Conservation (phyloP, 257 asterid species). For the Gynochthodes officinalis region DNA sequence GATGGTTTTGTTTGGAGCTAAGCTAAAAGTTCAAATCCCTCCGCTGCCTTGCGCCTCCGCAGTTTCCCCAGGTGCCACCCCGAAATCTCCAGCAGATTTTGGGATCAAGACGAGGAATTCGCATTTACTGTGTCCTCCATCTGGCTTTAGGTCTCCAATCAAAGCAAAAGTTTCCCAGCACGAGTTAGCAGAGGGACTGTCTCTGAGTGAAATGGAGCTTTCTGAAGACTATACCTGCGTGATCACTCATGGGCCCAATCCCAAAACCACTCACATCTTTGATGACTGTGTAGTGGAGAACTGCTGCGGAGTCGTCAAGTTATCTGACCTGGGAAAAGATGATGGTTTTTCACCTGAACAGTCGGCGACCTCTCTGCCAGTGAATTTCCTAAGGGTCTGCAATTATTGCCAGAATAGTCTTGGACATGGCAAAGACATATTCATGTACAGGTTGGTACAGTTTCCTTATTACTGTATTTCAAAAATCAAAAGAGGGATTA, state of each 20-base stretch:
- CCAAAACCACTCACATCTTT: conserved; percentile 73
- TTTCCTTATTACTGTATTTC: neutral
- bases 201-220: conserved; percentile 85
- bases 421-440: conserved; percentile 51
- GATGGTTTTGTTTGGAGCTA: conserved; percentile 65
- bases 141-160: conserved; percentile 13
- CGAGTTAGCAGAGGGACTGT: conserved; percentile 39
- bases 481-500: neutral
- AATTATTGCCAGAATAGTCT: conserved; percentile 49
- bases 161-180: conserved; percentile 30
- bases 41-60: conserved; percentile 14
- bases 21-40: conserved; percentile 74
- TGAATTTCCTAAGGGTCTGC: conserved; percentile 49
- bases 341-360: conserved; percentile 19
- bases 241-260: conserved; percentile 85
- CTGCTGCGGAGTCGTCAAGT: conserved; percentile 31
- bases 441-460: conserved; percentile 64
- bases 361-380: conserved; percentile 22
- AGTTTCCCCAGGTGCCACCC: conserved; percentile 37
- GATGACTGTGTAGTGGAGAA: conserved; percentile 73
- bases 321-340: conserved; percentile 23
- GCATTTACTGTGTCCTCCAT: conserved; percentile 31
- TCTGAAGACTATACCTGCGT: conserved; percentile 94
- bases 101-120: conserved; percentile 73
- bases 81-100: conserved; percentile 78